Evolutionary conservation across 1,139 yeast species (phyloP), one percentile per base, ranked within the genome.

Genomic region (Yamadazyma triangularis): DNA sequence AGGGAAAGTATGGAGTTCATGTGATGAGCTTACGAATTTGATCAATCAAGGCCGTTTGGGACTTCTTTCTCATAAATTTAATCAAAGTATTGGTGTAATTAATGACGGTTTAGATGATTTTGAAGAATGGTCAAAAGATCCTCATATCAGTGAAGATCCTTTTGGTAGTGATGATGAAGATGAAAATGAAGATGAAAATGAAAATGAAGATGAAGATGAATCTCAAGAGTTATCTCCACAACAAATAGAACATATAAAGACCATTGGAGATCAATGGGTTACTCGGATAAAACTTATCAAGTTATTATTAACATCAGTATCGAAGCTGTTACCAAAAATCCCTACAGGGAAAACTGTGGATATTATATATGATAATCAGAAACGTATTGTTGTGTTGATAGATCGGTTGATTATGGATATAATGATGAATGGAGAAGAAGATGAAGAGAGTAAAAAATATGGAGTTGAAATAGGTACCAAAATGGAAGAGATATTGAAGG

Each of bases 81-180:
- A 60, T 33, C 62, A 59, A 31, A 70, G 74, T 23, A 60, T 73
- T 15, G 45, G 52, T 4, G 49, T 81, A 31, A 59, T 80, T 8
- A 75, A 70, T 15, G 91, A 82, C 53, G 84, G 83, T 0, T 58
- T 74, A 21, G 77, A 70, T 8, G 89, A 82, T 42, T 70, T 79
- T 37, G 73, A 60, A 11, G 84, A 77, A 38, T 82, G 88, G 86
- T 50, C 77, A 1, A 72, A 75, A 35, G 67, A 79, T 40, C 89
- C 89, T 0, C 60, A 59, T 23, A 60, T 60, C 4, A 41, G 51
- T 27, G 66, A 63, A 13, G 79, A 76, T 54, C 67, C 68, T 4
- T 65, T 65, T 47, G 54, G 51, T 13, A 34, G 29, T 13, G 64
- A 58, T 3, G 50, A 60, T 8, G 38, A 63, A 62, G 65, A 57